Base-by-base conservation (phyloP, 306 rosid species). In the Fagus sylvatica region DNA sequence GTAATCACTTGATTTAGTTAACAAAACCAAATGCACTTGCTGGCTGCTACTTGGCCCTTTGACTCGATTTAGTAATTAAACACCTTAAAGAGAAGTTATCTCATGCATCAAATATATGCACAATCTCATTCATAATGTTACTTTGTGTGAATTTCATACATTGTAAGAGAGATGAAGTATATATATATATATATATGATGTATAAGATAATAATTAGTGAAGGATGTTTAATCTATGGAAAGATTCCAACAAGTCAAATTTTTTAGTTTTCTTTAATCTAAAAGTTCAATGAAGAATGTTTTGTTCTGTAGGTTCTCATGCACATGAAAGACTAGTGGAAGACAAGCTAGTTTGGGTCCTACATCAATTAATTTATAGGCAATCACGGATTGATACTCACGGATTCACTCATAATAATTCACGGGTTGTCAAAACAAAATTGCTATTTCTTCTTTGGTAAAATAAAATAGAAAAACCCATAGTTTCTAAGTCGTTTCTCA, bases 341-440 rank as follows among this genome's bases (percentile, higher is more conserved):
- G 71, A 65, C 49, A 17, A 7, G 37, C 1, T 37, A 46, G 2
- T 46, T 46, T 2, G 51, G 36, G 53, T 57, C 7, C 74, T 22
- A 43, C 34, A 13, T n/a, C 10, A 15, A 4, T 66, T 34, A 55
- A 12, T 37, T 4, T 19, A 33, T 34, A 8, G 19, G 33, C 10
- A 13, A 40, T 82, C 85, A 82, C 82, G 76, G 82, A 40, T 77
- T 57, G 5, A 57, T 65, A 17, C 36, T 81, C 85, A 81, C 81
- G 78, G 81, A 37, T 80, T 57, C 34, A 34, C 33, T 36, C n/a
- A 22, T 33, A 78, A 22, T 37, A 3, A 2, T 2, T 77, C 83
- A 78, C 83, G 80, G 81, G 82, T 12, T 74, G 22, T 46, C 53
- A 68, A 74, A 68, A 74, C 30, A 49, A 22, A 34, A 41, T 17